Conservation (phyloP, 208 protist genomes). For the Phytomonas sp. region DNA sequence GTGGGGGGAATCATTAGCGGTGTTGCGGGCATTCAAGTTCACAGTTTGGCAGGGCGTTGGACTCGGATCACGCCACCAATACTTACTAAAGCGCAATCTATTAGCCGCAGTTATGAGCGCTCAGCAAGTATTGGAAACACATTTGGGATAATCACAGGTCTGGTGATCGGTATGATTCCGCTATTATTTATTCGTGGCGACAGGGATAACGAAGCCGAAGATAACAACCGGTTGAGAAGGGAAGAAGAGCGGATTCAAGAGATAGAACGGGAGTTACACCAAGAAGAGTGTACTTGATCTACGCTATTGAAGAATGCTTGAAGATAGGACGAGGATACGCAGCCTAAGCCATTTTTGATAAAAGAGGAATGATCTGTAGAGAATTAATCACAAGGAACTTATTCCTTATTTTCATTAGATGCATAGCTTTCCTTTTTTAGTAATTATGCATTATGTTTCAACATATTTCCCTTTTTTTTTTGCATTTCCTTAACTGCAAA, state of each 20-base stretch:
- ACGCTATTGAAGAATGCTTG: slow-evolving; percentile 9
- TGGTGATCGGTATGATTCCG: slow-evolving; percentile 68
- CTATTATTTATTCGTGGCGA: slow-evolving; percentile 46
- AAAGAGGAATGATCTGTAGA: not conserved
- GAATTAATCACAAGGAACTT: not conserved
- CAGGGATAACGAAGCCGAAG: slow-evolving; percentile 19
- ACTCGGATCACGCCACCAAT: slow-evolving; percentile 38
- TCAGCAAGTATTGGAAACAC: slow-evolving; percentile 53
- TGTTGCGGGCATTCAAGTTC: slow-evolving; percentile 79
- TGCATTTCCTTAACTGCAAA: not conserved
- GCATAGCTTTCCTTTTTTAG: not conserved
- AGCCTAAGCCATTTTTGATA: not conserved
- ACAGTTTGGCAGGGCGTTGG: slow-evolving; percentile 74
- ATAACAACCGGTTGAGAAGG: slow-evolving; percentile 21
- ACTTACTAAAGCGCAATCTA: slow-evolving; percentile 50
- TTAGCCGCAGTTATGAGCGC: slow-evolving; percentile 20
- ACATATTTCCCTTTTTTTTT: not conserved
- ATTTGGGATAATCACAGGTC: slow-evolving; percentile 72
- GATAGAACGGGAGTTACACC: slow-evolving; percentile 14
- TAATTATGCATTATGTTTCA: not conserved
- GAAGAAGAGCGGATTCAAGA: slow-evolving; percentile 27
- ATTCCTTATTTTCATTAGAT: not conserved
- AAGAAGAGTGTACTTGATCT: slow-evolving; percentile 18
- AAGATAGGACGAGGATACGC: not conserved
- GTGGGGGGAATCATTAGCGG: slow-evolving; percentile 78